Evolutionary conservation across 305 asterid species (phyloP).

Genomic region (Solanum hybrid): DNA sequence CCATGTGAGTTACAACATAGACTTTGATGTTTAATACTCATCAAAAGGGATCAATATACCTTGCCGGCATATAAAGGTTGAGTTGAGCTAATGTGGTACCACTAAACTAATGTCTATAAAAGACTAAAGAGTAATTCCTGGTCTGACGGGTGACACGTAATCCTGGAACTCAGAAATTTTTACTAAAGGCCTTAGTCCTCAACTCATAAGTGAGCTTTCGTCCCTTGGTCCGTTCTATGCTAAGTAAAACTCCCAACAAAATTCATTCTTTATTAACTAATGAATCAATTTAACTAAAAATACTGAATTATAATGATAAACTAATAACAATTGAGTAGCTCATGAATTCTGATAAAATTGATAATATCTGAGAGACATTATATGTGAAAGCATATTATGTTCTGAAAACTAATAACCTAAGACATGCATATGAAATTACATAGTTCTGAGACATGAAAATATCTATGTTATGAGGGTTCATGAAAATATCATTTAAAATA

Average conservation of each 20-base stretch:
- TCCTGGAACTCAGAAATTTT: background rate
- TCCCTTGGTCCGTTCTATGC: background rate
- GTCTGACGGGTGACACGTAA: background rate
- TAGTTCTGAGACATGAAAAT: background rate
- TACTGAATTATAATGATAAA: background rate
- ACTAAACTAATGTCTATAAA: background rate
- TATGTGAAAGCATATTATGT: background rate
- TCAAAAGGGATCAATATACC: background rate
- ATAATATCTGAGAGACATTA: background rate
- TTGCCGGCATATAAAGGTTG: background rate
- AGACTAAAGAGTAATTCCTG: background rate
- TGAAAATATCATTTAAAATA: background rate
- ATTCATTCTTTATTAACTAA: background rate
- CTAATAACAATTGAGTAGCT: background rate
- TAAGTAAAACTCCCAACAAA: background rate
- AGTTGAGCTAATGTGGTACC: background rate
- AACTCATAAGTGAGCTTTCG: background rate
- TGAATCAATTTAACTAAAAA: too few relatives aligned
- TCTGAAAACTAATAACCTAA: background rate
- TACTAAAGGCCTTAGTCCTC: background rate
- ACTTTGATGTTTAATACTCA: background rate
- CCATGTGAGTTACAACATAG: background rate
- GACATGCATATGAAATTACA: background rate
- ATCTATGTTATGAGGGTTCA: background rate
- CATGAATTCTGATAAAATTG: background rate